Base-by-base conservation (phyloP, 805 yeast species). In the Sugiyamaella floridensis region DNA sequence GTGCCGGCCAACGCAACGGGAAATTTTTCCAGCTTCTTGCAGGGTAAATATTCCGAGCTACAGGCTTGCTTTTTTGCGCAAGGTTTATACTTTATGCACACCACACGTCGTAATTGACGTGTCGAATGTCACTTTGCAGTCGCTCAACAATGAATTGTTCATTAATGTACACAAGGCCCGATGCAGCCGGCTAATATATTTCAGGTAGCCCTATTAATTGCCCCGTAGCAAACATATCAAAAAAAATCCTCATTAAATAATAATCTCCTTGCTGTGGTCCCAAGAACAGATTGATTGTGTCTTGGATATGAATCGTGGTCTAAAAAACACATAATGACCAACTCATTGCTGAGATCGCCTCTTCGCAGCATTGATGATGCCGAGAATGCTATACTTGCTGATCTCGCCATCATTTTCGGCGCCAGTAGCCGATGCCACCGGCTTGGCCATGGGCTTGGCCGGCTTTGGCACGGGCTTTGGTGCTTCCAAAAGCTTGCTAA, bases 341-440 rank as follows among this genome's bases (percentile, higher is more conserved):
- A 4, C n/a, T 32, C 37, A 32, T 14, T 48, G 51, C 45, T 48
- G 51, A 9, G 51, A 48, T 19, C 42, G 29, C 28, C 52, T 47
- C 37, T 58, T 58, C 1, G 58, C 57, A 11, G 58, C 61, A 40
- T 46, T 54, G 54, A 59, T 53, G 15, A 59, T 42, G 18, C 62
- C 62, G 19, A 42, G 41, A 34, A 59, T 57, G 43, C 62, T 59
- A 22, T 41, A 54, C 37, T 53, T 49, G 49, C 62, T 59, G 42
- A 50, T 52, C 32, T 54, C 50, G n/a, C 44, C 48, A n/a, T 51
- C 50, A 22, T 22, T n/a, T n/a, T n/a, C 26, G 26, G 26, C 26
- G 26, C 26, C 26, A 6, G 3, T 22, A 3, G 26, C 26, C 26
- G 26, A 6, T 22, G 6, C 26, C 26, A 6, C 26, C 26, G 26